phyloP scores from a whole-genome alignment of 2,329 filamentous ascomycete species.

The Neonectria neomacrospora region DNA sequence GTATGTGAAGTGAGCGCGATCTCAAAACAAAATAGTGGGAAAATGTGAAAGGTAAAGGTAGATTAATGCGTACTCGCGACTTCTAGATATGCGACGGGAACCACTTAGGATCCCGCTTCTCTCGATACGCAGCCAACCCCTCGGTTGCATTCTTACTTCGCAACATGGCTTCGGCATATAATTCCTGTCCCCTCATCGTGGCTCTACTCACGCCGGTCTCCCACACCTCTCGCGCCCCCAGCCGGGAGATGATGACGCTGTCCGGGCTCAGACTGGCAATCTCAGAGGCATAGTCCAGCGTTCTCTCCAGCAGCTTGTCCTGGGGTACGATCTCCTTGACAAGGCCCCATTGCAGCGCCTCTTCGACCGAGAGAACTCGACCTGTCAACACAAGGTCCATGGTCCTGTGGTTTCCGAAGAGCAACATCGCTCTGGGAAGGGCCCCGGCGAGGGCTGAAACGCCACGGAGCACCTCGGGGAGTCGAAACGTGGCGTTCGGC shows the following conservation, averaged over 20 bases:
- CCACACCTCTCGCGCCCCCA: slow-evolving; percentile 49
- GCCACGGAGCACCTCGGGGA: slow-evolving; percentile 68
- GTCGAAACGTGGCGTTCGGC: slow-evolving; percentile 61
- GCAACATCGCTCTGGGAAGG: slow-evolving; percentile 58
- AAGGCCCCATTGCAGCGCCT: slow-evolving; percentile 47
- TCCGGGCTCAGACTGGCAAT: slow-evolving; percentile 49
- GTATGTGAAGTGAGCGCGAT: background rate
- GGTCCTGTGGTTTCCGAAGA: slow-evolving; percentile 49
- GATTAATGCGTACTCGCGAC: slow-evolving; percentile 16
- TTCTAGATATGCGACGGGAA: slow-evolving; percentile 42
- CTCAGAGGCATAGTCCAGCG: slow-evolving; percentile 46
- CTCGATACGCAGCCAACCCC: slow-evolving; percentile 44
- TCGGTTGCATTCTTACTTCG: slow-evolving; percentile 45
- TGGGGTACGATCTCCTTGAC: slow-evolving; percentile 45
- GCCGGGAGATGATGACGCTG: slow-evolving; percentile 48
- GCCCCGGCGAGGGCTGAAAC: slow-evolving; percentile 68
- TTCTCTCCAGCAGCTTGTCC: slow-evolving; percentile 44
- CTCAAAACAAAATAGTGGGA: background rate
- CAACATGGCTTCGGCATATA: slow-evolving; percentile 47
- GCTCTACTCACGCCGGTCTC: slow-evolving; percentile 49
- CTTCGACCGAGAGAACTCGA: slow-evolving; percentile 40
- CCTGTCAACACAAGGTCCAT: slow-evolving; percentile 50
- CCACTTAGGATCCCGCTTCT: slow-evolving; percentile 48
- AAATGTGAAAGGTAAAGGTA: too few relatives aligned
- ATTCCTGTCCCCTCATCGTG: slow-evolving; percentile 49